phyloP scores from a whole-genome alignment of 177 flowering plant genomes.

The Vitis hybrid region DNA sequence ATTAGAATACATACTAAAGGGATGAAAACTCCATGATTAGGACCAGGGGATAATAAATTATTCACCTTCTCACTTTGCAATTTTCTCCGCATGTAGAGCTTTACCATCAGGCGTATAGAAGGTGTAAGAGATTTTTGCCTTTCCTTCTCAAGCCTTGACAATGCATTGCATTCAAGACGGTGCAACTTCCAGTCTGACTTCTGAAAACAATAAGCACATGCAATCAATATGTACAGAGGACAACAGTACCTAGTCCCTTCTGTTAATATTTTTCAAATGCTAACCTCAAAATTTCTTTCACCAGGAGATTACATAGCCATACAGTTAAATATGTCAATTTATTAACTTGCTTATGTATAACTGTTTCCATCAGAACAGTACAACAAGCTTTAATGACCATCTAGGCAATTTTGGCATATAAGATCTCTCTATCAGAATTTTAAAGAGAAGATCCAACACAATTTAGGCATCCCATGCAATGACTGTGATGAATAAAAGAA shows the following conservation, averaged over 20 bases:
- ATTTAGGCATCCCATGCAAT: neutral
- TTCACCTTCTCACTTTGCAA: slow-evolving; percentile 74
- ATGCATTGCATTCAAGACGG: slow-evolving; percentile 69
- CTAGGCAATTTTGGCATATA: too few species aligned
- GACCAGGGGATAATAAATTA: neutral
- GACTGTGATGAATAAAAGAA: too few species aligned
- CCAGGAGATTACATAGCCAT: too few species aligned
- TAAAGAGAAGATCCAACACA: neutral
- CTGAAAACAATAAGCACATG: slow-evolving; percentile 38
- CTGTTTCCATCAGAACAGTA: too few species aligned
- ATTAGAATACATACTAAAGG: neutral
- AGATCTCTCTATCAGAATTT: too few species aligned
- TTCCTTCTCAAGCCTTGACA: slow-evolving; percentile 56
- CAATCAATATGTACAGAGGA: neutral
- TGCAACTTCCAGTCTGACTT: slow-evolving; percentile 92
- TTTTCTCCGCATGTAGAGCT: slow-evolving; percentile 66
- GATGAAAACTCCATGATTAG: neutral
- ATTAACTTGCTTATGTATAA: too few species aligned
- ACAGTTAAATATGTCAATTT: too few species aligned
- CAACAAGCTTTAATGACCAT: too few species aligned
- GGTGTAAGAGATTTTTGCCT: slow-evolving; percentile 71
- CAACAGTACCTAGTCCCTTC: neutral
- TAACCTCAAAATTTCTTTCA: too few species aligned
- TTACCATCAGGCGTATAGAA: slow-evolving; percentile 81
- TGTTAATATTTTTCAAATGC: too few species aligned